Evolutionary conservation across 2,329 filamentous ascomycete species (phyloP), one percentile per base, ranked within the genome.

Genomic region (Pyrenophora teres): DNA sequence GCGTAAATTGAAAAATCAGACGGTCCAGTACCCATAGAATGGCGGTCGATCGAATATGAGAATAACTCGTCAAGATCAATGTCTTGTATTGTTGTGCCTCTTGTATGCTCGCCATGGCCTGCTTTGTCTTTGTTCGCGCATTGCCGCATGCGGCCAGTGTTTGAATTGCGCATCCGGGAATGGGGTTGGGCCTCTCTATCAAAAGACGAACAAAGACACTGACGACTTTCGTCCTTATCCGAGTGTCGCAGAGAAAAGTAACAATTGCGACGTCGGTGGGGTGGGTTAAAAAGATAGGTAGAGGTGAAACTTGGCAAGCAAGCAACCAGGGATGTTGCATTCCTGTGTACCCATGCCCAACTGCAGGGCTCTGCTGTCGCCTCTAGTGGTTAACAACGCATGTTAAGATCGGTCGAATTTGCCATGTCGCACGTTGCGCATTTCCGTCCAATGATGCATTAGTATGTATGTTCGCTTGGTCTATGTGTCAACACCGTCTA

Each of bases 71-170:
- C 3, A 12, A 16, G 18, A 13, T 7, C 10, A 3, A 19, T 15
- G 15, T 33, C 15, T 31, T 9, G 25, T 3, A 1, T 40, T 19
- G 10, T 40, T 19, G 10, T n/a, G 15, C 6, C n/a, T 55, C 46
- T 56, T 45, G 46, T 54, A 48, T 51, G 47, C n/a, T 2, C 9
- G 16, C 8, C 10, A 23, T 35, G 7, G 19, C n/a, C 15, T 2
- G 31, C 45, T 52, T 48, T 57, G 52, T 52, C 51, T 57, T 54
- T 50, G 46, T 53, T 25, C n/a, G 15, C 10, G 4, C 6, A 13
- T 23, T 21, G 43, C 55, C 50, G 49, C 41, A 58, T 56, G 39
- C 54, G 54, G 50, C 13, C 43, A 9, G 39, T 35, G 2, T 21
- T 38, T 18, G 25, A 32, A 31, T 13, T 16, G 16, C 16, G 30